Percentiles rank a stretch among this genome's conserved stretches.
phyloP scores from a whole-genome alignment of 768 basidiomycete species.

The Leucosporidium scottii region DNA sequence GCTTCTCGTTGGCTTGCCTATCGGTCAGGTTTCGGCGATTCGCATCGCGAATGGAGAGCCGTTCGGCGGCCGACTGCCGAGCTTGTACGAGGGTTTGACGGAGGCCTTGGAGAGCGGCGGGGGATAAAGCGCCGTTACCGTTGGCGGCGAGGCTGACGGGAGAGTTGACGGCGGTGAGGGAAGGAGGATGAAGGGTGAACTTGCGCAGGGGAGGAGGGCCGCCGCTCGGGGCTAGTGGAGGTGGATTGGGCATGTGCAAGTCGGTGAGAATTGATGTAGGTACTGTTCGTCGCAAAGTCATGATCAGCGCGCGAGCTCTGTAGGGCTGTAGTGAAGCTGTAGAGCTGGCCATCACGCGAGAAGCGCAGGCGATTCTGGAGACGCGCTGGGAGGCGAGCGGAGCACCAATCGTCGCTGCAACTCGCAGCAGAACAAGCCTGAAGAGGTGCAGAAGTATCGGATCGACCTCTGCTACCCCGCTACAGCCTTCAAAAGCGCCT shows the following conservation, averaged over 20 bases:
- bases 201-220: neutral
- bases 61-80: slow-evolving; percentile 5
- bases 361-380: neutral
- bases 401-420: neutral
- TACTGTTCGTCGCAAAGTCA: neutral
- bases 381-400: too few relatives aligned
- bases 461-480: too few relatives aligned
- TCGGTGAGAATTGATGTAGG: too few relatives aligned
- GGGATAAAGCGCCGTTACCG: slow-evolving; percentile 3
- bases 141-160: neutral
- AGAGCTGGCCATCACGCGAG: too few relatives aligned
- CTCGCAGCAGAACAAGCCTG: neutral
- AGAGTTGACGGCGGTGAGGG: slow-evolving; percentile 7
- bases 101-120: slow-evolving; percentile 14
- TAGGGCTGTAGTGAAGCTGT: neutral
- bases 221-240: neutral
- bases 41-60: neutral
- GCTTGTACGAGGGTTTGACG: slow-evolving; percentile 15
- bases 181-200: slow-evolving; percentile 1
- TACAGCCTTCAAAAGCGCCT: too few relatives aligned
- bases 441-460: too few relatives aligned
- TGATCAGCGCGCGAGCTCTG: neutral
- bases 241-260: slow-evolving; percentile 1
- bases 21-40: slow-evolving; percentile 9
- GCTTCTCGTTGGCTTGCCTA: slow-evolving; percentile 1